These are phyloP conservation scores for Kregervanrija pseudodelftensis DNA, from an alignment of 805 yeast genomes.

Conservation along the genomic window DNA sequence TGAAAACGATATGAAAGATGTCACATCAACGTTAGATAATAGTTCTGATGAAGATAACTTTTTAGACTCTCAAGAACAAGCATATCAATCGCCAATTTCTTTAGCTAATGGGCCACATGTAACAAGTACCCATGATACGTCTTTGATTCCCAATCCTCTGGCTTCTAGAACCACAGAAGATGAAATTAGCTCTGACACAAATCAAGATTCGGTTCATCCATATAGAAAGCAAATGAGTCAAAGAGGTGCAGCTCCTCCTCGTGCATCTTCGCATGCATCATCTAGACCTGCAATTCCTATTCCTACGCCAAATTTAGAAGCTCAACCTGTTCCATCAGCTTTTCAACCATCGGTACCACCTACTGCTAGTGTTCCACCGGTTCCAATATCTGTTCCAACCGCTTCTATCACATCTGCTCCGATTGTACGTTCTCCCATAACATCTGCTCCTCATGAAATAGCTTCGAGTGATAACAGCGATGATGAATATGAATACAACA, in stretches of 20 bases:
- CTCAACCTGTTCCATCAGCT: slow-evolving; percentile 13
- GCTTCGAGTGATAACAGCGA: too few relatives aligned
- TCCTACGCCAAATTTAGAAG: slow-evolving; percentile 3
- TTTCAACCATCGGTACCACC: slow-evolving; percentile 14
- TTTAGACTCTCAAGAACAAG: too few relatives aligned
- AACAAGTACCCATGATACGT: too few relatives aligned
- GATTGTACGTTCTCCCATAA: neutral
- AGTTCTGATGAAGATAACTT: slow-evolving; percentile 9
- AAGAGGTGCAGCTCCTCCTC: slow-evolving; percentile 4
- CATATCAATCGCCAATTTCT: too few relatives aligned
- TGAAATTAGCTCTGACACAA: too few relatives aligned
- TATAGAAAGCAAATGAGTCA: neutral
- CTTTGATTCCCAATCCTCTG: neutral
- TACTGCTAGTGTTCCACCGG: slow-evolving; percentile 2
- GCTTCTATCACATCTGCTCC: slow-evolving; percentile 1
- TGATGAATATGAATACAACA: too few relatives aligned
- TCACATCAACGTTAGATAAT: slow-evolving; percentile 10
- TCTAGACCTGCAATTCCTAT: slow-evolving; percentile 10
- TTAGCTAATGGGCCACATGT: too few relatives aligned
- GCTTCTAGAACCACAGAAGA: neutral
- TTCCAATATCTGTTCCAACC: neutral
- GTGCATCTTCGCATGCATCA: slow-evolving; percentile 7
- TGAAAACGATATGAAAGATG: slow-evolving; percentile 8
- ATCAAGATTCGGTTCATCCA: neutral
- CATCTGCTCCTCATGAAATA: neutral